Evolutionary conservation across 1,139 yeast genomes (phyloP), one percentile per base, ranked within the genome.

Genomic region (Taphrina sp.): DNA sequence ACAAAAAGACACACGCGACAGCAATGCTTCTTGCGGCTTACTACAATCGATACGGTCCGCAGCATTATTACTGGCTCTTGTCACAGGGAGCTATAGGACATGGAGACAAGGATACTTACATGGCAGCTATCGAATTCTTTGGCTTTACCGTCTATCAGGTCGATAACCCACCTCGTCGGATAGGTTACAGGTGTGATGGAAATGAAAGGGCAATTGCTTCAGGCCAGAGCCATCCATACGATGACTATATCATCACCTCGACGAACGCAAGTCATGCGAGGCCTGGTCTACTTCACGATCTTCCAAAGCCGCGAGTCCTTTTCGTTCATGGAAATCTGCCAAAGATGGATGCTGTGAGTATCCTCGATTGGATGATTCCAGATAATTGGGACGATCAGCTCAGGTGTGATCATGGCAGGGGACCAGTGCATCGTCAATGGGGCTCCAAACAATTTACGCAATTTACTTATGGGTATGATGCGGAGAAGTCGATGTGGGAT

Each of bases 51-150:
- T 83, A 80, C 66, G 95, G 95, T 0, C 94, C 92, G 3, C 76
- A 77, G 16, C 81, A 81, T 70, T 88, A 78, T 66, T 88, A 87
- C 68, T 94, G 94, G n/a, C 75, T 88, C 45, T 78, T 88, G 56
- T 82, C 92, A 0, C 95, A 87, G 70, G 90, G 90, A 12, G 80
- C 86, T 0, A 85, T 82, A 58, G 95, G 96, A 41, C 95, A 86
- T 71, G 95, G 95, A 60, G 95, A 88, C 68, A 88, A 87, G 67
- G 96, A 88, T 66, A 86, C 95, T 0, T 88, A 85, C 65, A 72
- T 85, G 3, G 43, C 39, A 7, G 52, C 52, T 16, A 37, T 37
- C 4, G 33, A 36, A 14, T 37, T n/a, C 16, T 23, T 35, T 28
- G 35, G 17, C n/a, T 17, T 35, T 7, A 26, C 52, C 5, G n/a